Percentiles rank a stretch among this genome's conserved stretches.
phyloP scores from a whole-genome alignment of 352 stramenopile species.

The Phytopythium chamaehyphon region DNA sequence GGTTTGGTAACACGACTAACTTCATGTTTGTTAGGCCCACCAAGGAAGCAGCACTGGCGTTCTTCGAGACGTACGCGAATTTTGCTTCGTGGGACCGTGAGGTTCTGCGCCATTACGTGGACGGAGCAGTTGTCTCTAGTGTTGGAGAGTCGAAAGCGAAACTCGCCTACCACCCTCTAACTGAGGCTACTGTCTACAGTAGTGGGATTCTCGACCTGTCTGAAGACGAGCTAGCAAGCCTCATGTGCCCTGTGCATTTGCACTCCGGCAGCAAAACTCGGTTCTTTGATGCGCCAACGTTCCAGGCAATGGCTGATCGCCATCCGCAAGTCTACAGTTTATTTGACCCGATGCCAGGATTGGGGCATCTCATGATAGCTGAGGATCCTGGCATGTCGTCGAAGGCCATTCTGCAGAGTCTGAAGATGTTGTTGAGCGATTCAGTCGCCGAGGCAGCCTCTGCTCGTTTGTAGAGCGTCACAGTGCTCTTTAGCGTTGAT shows the following conservation, averaged over 20 bases:
- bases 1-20: too few relatives aligned
- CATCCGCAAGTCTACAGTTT: constrained; percentile 23
- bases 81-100: constrained; percentile 41
- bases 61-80: constrained; percentile 29
- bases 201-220: constrained; percentile 12
- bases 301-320: constrained; percentile 6
- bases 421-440: constrained; percentile 4
- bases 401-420: constrained; percentile 18
- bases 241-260: constrained; percentile 24
- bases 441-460: too few relatives aligned
- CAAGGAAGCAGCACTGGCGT: constrained; percentile 11
- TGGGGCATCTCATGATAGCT: constrained; percentile 37
- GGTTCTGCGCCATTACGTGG: constrained; percentile 19
- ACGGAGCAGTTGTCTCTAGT: constrained; percentile 31
- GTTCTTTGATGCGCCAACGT: constrained; percentile 15
- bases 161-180: constrained; percentile 27
- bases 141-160: constrained; percentile 11
- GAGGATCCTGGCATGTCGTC: constrained; percentile 31
- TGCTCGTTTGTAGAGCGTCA: too few relatives aligned
- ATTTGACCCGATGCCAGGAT: constrained; percentile 13
- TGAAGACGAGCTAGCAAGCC: constrained; percentile 18
- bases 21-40: constrained; percentile 11
- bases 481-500: too few relatives aligned
- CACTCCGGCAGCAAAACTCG: constrained; percentile 25
- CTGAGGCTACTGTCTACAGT: constrained; percentile 34